phyloP scores from a whole-genome alignment of 78 protist genomes.

The Dictyostelium firmibasis region DNA sequence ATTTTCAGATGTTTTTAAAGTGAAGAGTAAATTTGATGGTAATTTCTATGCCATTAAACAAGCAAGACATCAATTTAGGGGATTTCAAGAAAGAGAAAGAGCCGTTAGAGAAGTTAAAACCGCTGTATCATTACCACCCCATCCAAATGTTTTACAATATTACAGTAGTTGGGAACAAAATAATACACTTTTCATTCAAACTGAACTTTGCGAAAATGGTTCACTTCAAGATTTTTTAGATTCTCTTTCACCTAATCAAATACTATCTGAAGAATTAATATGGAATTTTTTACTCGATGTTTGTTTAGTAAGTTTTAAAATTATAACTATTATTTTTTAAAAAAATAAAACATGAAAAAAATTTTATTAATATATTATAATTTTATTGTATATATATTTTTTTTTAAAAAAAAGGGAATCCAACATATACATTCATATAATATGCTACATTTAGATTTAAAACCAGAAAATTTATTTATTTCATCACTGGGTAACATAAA shows the following conservation, averaged over 20 bases:
- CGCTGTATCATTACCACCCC: conserved; percentile 35
- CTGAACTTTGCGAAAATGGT: conserved; percentile 84
- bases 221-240: conserved; percentile 58
- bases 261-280: conserved; percentile 63
- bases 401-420: conserved; percentile 79
- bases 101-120: conserved; percentile 68
- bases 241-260: background rate
- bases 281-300: conserved; percentile 81
- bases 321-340: too few species aligned
- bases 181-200: conserved; percentile 82
- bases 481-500: conserved; percentile 53
- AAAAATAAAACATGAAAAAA: too few species aligned
- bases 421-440: conserved; percentile 80
- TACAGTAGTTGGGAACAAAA: conserved; percentile 81
- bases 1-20: conserved; percentile 77
- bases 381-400: background rate
- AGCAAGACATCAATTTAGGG: conserved; percentile 66
- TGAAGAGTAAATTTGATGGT: conserved; percentile 25
- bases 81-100: conserved; percentile 66
- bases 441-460: conserved; percentile 90
- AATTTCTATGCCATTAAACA: conserved; percentile 80
- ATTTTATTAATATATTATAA: background rate
- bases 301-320: conserved; percentile 1
- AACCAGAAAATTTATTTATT: conserved; percentile 90
- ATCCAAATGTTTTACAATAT: conserved; percentile 73